These are phyloP conservation scores for Athelia psychrophila DNA, from an alignment of 1,284 basidiomycete genomes.

Conservation along the genomic window DNA sequence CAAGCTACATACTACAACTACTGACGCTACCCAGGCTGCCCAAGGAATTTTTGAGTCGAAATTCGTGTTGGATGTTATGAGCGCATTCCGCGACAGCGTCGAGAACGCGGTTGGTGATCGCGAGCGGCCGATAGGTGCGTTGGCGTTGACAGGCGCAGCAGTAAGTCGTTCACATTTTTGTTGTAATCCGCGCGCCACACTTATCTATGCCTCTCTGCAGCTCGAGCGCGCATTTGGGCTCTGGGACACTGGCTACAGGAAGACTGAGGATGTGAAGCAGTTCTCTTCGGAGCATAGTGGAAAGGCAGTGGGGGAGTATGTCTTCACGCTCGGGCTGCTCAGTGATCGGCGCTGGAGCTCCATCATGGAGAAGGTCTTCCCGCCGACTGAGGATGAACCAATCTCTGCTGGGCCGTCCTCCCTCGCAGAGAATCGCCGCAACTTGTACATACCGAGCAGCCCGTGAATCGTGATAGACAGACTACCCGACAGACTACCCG, in stretches of 20 bases:
- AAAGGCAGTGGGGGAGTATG: not conserved
- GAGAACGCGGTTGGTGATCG: not conserved
- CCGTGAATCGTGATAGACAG: not conserved
- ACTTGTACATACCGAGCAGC: not conserved
- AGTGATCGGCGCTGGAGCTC: slow-evolving; percentile 1
- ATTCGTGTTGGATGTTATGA: not conserved
- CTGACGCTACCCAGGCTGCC: not conserved
- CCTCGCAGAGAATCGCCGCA: not conserved
- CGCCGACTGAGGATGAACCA: not conserved
- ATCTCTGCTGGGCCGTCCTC: not conserved
- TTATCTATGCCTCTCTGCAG: not conserved
- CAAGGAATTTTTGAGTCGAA: not conserved
- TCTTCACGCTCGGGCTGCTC: not conserved
- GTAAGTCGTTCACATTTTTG: not conserved
- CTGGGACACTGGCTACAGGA: not conserved
- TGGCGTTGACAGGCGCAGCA: not conserved
- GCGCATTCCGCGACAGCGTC: not conserved
- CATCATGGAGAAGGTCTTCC: not conserved
- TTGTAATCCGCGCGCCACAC: not conserved
- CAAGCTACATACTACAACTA: not conserved
- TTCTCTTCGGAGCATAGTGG: not conserved
- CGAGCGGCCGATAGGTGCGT: not conserved
- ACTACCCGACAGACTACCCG: too few species aligned
- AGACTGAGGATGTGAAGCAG: slow-evolving; percentile 5
- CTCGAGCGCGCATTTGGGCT: not conserved